Percentiles rank a stretch among this genome's conserved stretches.
These are phyloP conservation scores for Boehmeria nivea DNA, from an alignment of 306 rosid species.

Conservation along the genomic window DNA sequence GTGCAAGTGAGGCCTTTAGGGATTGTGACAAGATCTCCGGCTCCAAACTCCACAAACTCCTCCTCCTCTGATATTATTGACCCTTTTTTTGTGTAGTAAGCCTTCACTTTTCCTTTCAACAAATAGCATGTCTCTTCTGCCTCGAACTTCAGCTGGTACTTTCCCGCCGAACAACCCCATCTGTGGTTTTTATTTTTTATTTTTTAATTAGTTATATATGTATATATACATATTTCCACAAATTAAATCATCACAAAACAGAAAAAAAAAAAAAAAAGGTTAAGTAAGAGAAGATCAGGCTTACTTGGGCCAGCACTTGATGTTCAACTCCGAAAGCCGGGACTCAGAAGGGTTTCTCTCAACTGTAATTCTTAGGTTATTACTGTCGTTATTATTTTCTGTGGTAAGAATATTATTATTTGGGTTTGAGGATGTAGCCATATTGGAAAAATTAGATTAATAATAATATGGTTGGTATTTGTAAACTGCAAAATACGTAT, in stretches of 20 bases:
- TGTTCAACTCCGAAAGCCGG: constrained; percentile 62
- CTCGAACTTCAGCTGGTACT: constrained; percentile 80
- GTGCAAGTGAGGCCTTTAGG: constrained; percentile 95
- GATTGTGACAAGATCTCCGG: constrained; percentile 84
- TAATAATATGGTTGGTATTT: not conserved
- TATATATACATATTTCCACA: not conserved
- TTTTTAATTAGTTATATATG: not conserved
- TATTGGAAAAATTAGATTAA: constrained; percentile 4
- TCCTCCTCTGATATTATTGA: too few species aligned
- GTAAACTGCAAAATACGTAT: not conserved
- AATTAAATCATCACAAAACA: too few species aligned
- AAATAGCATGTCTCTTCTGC: constrained; percentile 92
- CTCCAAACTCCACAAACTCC: constrained; percentile 84
- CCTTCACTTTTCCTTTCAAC: constrained; percentile 88
- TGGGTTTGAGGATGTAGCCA: constrained; percentile 55
- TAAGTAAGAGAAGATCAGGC: not conserved
- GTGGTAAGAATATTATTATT: too few species aligned
- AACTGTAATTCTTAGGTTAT: constrained; percentile 50
- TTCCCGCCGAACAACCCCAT: constrained; percentile 99
- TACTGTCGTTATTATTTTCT: too few species aligned
- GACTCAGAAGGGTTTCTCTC: constrained; percentile 80
- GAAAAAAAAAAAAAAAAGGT: not conserved
- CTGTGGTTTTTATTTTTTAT: too few species aligned
- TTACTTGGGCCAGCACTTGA: constrained; percentile 97
- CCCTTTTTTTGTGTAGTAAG: constrained; percentile 55